Evolutionary conservation across 2,329 filamentous ascomycete species (phyloP).

Genomic region (Chaetomiaceae sp.): DNA sequence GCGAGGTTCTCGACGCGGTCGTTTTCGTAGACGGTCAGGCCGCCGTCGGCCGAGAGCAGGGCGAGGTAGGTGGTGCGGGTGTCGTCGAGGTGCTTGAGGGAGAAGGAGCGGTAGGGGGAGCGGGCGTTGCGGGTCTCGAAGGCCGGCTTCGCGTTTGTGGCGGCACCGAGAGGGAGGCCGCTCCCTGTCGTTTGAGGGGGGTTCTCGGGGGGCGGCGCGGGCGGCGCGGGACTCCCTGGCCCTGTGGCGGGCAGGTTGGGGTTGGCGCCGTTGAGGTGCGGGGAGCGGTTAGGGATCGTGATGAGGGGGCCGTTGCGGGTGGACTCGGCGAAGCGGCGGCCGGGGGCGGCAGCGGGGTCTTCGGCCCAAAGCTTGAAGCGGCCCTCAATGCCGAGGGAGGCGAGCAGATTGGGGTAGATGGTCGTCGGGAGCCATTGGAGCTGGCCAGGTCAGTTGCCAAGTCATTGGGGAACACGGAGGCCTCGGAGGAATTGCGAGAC

Average conservation of each 20-base stretch:
- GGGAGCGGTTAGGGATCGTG: constrained; percentile 14
- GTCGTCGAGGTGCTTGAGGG: constrained; percentile 77
- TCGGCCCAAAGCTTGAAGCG: constrained; percentile 91
- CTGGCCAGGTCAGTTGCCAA: constrained; percentile 48
- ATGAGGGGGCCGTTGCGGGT: constrained; percentile 29
- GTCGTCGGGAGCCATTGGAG: constrained; percentile 92
- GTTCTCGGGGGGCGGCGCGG: background rate
- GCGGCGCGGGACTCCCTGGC: constrained; percentile 9
- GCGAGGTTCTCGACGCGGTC: constrained; percentile 75
- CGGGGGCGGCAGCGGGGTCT: constrained; percentile 73
- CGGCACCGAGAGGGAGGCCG: no score
- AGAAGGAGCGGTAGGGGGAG: constrained; percentile 73
- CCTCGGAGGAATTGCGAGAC: no score
- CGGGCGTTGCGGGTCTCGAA: constrained; percentile 55
- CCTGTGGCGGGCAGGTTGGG: constrained; percentile 20
- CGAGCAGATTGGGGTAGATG: constrained; percentile 78
- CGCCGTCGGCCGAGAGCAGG: constrained; percentile 76
- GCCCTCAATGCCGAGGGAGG: constrained; percentile 83
- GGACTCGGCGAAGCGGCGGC: constrained; percentile 68
- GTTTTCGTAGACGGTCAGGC: constrained; percentile 77
- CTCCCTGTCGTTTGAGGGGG: no score
- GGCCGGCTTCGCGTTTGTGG: constrained; percentile 37
- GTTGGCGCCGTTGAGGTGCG: constrained; percentile 23
- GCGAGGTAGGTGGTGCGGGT: constrained; percentile 79
- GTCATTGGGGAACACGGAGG: no score